Percentiles rank a stretch among this genome's conserved stretches.
These are phyloP conservation scores for Diplodia intermedia DNA, from an alignment of 2,329 filamentous ascomycete genomes.

Conservation along the genomic window DNA sequence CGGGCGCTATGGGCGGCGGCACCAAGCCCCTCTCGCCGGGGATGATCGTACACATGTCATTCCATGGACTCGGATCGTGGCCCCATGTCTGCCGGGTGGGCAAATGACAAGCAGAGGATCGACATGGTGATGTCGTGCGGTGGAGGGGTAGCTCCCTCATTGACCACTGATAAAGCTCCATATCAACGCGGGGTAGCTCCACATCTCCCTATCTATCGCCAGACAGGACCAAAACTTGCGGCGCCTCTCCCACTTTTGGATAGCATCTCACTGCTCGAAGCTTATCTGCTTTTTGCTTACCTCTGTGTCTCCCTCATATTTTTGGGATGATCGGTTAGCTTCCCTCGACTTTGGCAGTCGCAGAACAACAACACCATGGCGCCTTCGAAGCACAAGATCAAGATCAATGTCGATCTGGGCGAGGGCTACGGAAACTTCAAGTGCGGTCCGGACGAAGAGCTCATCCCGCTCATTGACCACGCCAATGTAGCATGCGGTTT, in stretches of 20 bases:
- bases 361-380: constrained; percentile 48
- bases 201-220: constrained; percentile 10
- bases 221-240: neutral
- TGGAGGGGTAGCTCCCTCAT: constrained; percentile 15
- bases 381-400: constrained; percentile 59
- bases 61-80: neutral
- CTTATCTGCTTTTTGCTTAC: neutral
- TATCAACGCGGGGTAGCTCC: constrained; percentile 23
- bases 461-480: constrained; percentile 67
- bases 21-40: neutral
- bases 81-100: neutral
- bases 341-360: neutral
- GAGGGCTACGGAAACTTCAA: constrained; percentile 61
- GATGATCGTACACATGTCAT: neutral
- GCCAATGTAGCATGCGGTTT: constrained; percentile 69
- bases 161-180: constrained; percentile 16
- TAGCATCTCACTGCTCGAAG: neutral
- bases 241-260: constrained; percentile 12
- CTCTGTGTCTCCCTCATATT: neutral
- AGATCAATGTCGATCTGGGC: constrained; percentile 62
- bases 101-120: constrained; percentile 12
- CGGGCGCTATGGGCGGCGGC: constrained; percentile 19
- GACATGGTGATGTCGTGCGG: constrained; percentile 2
- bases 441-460: constrained; percentile 62
- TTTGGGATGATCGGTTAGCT: no score